A percentile compares a stretch with the other conserved stretches of the same genome.
Conservation (phyloP, 306 rosid genomes). For the Ochetophila trinervis region DNA sequence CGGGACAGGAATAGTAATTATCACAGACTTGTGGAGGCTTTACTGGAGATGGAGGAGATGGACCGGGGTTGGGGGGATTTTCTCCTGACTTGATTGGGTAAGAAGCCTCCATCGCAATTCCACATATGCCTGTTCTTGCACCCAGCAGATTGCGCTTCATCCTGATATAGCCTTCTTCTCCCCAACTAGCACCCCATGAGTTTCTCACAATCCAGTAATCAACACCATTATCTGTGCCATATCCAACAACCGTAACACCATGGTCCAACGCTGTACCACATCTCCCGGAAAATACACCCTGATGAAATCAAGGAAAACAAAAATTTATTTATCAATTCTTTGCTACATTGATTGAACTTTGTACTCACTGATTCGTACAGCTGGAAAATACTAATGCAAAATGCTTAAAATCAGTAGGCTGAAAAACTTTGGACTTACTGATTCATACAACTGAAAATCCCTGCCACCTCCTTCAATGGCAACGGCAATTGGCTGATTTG, state of each 20-base stretch:
- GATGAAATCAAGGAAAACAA: slow-evolving; percentile 11
- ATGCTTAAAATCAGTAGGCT: background rate
- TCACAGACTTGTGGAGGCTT: slow-evolving; percentile 79
- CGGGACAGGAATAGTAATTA: slow-evolving; percentile 53
- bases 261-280: slow-evolving; percentile 82
- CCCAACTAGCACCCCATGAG: slow-evolving; percentile 86
- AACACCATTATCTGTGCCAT: slow-evolving; percentile 63
- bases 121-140: slow-evolving; percentile 49
- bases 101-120: slow-evolving; percentile 69
- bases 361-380: too few relatives aligned
- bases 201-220: slow-evolving; percentile 84
- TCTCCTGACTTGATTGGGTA: slow-evolving; percentile 69
- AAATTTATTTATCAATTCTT: background rate
- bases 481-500: slow-evolving; percentile 73
- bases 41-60: slow-evolving; percentile 90
- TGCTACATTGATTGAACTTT: too few relatives aligned
- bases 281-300: slow-evolving; percentile 76
- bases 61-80: slow-evolving; percentile 84
- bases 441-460: slow-evolving; percentile 69
- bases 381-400: background rate
- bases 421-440: slow-evolving; percentile 37
- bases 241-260: slow-evolving; percentile 76
- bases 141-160: slow-evolving; percentile 55
- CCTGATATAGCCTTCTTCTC: slow-evolving; percentile 71
- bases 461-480: slow-evolving; percentile 89